A percentile compares a stretch with the other conserved stretches of the same genome.
Conservation (phyloP, 202 grass and related monocot genomes). For the Saccharum hybrid region DNA sequence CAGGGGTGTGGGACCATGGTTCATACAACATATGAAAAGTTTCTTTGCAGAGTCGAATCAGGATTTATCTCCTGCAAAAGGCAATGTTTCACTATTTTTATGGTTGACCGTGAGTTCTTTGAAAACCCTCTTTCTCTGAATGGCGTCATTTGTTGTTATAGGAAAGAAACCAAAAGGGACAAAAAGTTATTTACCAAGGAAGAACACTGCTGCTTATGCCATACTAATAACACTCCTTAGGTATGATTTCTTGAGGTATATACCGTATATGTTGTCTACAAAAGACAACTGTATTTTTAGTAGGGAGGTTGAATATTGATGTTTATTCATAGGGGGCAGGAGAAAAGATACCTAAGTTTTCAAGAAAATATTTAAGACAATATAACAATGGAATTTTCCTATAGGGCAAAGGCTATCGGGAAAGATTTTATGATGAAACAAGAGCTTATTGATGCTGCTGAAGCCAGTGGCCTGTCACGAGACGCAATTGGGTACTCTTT, state of each 20-base stretch:
- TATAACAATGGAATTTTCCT: conserved; percentile 15
- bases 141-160: conserved; percentile 32
- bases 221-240: conserved; percentile 77
- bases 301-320: conserved; percentile 9
- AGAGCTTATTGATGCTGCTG: conserved; percentile 85
- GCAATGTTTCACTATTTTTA: conserved; percentile 14
- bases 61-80: conserved; percentile 47
- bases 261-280: background rate
- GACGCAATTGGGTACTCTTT: conserved; percentile 66
- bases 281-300: background rate
- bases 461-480: conserved; percentile 80
- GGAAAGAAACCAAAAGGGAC: conserved; percentile 63
- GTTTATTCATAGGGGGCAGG: conserved; percentile 17
- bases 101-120: background rate
- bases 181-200: conserved; percentile 65
- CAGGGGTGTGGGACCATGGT: conserved; percentile 78
- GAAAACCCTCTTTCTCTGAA: background rate
- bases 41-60: conserved; percentile 51
- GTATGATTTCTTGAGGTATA: conserved; percentile 43
- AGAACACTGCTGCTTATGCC: conserved; percentile 75
- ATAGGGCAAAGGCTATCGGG: conserved; percentile 63
- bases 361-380: background rate
- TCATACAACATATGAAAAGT: conserved; percentile 58
- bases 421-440: conserved; percentile 72
- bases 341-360: conserved; percentile 5